A percentile compares a stretch with the other conserved stretches of the same genome.
phyloP scores from a whole-genome alignment of 2,329 filamentous ascomycete species.

The Orbilia javanica region DNA sequence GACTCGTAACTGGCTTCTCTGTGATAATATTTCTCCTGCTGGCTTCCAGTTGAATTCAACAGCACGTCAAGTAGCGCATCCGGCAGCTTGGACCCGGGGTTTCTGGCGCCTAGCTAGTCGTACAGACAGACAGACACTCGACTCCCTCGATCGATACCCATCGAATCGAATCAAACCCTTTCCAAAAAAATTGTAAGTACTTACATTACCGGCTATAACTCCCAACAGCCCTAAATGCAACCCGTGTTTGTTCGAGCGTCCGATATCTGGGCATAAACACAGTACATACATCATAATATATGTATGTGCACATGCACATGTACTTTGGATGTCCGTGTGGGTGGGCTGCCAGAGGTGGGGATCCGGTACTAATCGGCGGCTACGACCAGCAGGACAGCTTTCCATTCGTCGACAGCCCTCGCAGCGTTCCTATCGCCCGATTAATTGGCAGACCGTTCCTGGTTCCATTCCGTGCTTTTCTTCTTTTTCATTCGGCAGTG shows the following conservation, averaged over 20 bases:
- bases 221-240: neutral
- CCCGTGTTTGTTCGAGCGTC: neutral
- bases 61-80: neutral
- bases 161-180: too few species aligned
- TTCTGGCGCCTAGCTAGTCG: neutral
- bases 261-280: too few species aligned
- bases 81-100: conserved; percentile 29
- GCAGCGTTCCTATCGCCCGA: conserved; percentile 5
- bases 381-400: conserved; percentile 40
- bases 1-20: conserved; percentile 48
- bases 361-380: conserved; percentile 48
- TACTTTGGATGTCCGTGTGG: neutral
- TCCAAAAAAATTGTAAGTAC: too few species aligned
- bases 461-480: conserved; percentile 3
- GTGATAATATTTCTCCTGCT: neutral
- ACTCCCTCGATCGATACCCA: too few species aligned
- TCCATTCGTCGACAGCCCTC: conserved; percentile 29
- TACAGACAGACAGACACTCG: neutral
- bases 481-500: conserved; percentile 31
- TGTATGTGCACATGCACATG: neutral
- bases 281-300: neutral
- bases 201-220: too few species aligned
- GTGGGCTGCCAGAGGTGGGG: conserved; percentile 47
- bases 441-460: conserved; percentile 36
- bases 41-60: neutral